Base-by-base conservation (phyloP, 331 rosid species). In the Erythrophleum ivorense region DNA sequence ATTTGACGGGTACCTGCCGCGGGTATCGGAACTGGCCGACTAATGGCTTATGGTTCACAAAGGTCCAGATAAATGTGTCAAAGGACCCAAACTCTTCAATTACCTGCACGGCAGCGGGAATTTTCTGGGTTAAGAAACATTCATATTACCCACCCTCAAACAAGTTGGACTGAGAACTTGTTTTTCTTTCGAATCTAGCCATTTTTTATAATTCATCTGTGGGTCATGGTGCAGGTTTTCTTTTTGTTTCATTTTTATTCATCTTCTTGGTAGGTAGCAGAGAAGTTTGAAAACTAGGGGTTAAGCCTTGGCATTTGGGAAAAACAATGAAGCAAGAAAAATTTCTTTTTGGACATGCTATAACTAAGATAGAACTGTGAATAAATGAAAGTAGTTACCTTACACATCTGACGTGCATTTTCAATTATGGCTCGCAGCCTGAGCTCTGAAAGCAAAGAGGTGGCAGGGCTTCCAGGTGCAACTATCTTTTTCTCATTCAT, bases 381-480 rank as follows among this genome's bases (percentile, higher is more conserved):
- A 72, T 29, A 52, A 59, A 48, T 18, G 16, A 5, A 19, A 55
- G 78, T 43, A 59, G 33, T 80, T 84, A 91, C 96, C 97, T 89
- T 88, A 81, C 92, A 88, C 68, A 85, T 86, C 85, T 84, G 96
- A 71, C 94, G 94, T 67, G 91, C 96, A 82, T 92, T 92, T 85
- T 92, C 97, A 76, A 92, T 77, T 70, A 91, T 86, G 80, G 91
- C 87, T 83, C 96, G 89, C 85, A 91, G 60, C 85, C 89, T 88
- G 45, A 83, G 91, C 75, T 91, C 97, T 71, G 97, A 91, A n/a
- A 92, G 89, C 86, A 92, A 85, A 64, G 91, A 75, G 76, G 81
- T 86, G 78, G 92, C 92, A 43, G 89, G 84, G 81, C 88, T 85
- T 79, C 94, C 94, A 0, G 91, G 89, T 53, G 90, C 80, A 71